Conservation (phyloP, 2,329 filamentous ascomycete species). For the Phaeosphaeriaceae sp. region DNA sequence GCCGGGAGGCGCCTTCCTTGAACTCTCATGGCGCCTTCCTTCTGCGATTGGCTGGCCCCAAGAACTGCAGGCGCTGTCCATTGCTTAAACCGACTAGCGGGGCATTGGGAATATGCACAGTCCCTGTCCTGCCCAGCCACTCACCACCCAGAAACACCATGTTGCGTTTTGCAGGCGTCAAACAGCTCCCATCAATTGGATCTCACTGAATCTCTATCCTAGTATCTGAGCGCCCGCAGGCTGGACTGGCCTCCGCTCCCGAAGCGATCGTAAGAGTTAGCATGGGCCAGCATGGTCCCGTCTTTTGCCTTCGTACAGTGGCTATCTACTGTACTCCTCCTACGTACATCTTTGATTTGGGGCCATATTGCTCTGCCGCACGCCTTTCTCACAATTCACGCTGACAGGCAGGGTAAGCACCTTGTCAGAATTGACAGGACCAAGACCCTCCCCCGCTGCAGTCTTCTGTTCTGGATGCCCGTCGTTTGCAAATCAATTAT, state of each 20-base stretch:
- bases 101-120: slow-evolving; percentile 24
- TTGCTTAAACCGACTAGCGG: slow-evolving; percentile 28
- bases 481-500: slow-evolving; percentile 37
- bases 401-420: slow-evolving; percentile 34
- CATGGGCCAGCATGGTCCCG: slow-evolving; percentile 12
- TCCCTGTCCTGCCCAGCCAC: slow-evolving; percentile 30
- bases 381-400: slow-evolving; percentile 11
- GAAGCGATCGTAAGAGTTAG: slow-evolving; percentile 21
- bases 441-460: slow-evolving; percentile 33
- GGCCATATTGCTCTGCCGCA: slow-evolving; percentile 14
- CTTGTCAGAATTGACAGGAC: slow-evolving; percentile 34
- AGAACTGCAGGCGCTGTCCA: slow-evolving; percentile 25
- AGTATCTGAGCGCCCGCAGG: slow-evolving; percentile 21
- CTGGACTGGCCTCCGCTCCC: slow-evolving; percentile 25
- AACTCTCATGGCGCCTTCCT: slow-evolving; percentile 17
- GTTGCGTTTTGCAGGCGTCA: slow-evolving; percentile 39
- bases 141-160: slow-evolving; percentile 30
- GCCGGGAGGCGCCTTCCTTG: slow-evolving; percentile 28
- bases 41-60: slow-evolving; percentile 24
- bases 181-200: slow-evolving; percentile 38
- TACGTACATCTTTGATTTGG: slow-evolving; percentile 24
- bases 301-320: slow-evolving; percentile 8
- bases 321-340: no score
- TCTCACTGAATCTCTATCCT: slow-evolving; percentile 20
- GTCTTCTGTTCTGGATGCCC: slow-evolving; percentile 40